phyloP scores from a whole-genome alignment of 352 stramenopile species.

The Phytophthora citricola region DNA sequence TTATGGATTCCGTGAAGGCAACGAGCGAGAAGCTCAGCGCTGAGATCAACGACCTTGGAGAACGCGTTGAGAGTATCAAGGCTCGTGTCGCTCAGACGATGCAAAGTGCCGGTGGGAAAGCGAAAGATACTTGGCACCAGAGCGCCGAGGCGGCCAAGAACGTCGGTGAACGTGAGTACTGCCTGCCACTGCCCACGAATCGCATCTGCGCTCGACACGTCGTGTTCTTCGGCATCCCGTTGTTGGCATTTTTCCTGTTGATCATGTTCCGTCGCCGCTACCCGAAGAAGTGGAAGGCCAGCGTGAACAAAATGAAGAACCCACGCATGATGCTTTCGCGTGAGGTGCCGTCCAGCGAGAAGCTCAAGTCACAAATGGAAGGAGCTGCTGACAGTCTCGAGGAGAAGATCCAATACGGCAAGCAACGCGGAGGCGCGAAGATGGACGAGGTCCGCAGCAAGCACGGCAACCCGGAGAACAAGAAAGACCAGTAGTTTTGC shows the following conservation, averaged over 20 bases:
- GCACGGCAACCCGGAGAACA: conserved; percentile 34
- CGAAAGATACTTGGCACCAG: conserved; percentile 63
- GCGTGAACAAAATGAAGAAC: conserved; percentile 56
- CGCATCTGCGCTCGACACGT: conserved; percentile 59
- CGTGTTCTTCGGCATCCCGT: conserved; percentile 45
- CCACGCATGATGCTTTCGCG: conserved; percentile 54
- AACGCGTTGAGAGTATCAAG: conserved; percentile 55
- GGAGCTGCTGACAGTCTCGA: conserved; percentile 19
- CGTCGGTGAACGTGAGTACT: conserved; percentile 56
- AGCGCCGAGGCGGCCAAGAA: conserved; percentile 59
- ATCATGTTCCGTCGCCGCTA: conserved; percentile 64
- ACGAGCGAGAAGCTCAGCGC: conserved; percentile 47
- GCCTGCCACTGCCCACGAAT: conserved; percentile 49
- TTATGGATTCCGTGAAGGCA: conserved; percentile 42
- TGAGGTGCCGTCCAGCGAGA: conserved; percentile 44
- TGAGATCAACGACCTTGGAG: conserved; percentile 36
- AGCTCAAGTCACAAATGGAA: conserved; percentile 38
- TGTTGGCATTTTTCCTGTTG: conserved; percentile 45
- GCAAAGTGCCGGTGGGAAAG: conserved; percentile 39
- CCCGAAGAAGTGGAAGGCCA: conserved; percentile 69
- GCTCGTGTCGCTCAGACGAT: conserved; percentile 62
- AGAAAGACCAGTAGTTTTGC: conserved; percentile 47
- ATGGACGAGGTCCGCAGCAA: conserved; percentile 44
- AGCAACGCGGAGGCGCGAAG: conserved; percentile 43
- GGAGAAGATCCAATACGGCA: conserved; percentile 44